These are phyloP conservation scores for Ceratocystis huliohia DNA, from an alignment of 2,329 filamentous ascomycete genomes.

Conservation along the genomic window DNA sequence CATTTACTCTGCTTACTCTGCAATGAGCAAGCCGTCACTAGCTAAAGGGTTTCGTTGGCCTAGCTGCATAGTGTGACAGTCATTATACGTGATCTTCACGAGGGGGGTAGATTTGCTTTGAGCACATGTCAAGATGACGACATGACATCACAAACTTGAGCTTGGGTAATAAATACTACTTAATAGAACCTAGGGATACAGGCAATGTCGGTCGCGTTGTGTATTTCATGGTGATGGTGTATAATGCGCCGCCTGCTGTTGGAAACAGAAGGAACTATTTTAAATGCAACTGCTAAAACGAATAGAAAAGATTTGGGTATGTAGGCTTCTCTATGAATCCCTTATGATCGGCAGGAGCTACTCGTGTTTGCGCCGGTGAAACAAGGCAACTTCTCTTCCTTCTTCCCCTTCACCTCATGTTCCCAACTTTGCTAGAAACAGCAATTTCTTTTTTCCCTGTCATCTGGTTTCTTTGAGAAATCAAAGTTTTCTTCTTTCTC, in stretches of 20 bases:
- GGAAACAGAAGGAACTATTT: background rate
- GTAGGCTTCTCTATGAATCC: background rate
- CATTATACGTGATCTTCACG: too few species aligned
- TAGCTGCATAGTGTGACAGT: too few species aligned
- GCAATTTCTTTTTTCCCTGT: background rate
- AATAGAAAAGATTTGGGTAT: background rate
- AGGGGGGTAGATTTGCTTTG: too few species aligned
- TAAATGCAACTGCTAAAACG: background rate
- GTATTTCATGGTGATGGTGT: background rate
- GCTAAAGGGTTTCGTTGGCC: too few species aligned
- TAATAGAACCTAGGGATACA: background rate
- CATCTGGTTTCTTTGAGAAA: background rate
- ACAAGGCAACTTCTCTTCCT: slow-evolving; percentile 9
- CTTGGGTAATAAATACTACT: background rate
- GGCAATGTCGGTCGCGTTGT: background rate
- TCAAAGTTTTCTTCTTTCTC: background rate
- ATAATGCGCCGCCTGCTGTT: background rate
- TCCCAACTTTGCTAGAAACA: background rate
- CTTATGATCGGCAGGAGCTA: slow-evolving; percentile 1
- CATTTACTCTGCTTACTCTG: too few species aligned
- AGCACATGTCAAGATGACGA: slow-evolving; percentile 1
- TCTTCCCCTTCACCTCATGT: background rate
- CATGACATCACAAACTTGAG: background rate
- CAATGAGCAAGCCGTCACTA: background rate
- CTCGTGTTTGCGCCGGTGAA: slow-evolving; percentile 6